Conservation (phyloP, 2,329 filamentous ascomycete species). For the Waltergamsia citrina region DNA sequence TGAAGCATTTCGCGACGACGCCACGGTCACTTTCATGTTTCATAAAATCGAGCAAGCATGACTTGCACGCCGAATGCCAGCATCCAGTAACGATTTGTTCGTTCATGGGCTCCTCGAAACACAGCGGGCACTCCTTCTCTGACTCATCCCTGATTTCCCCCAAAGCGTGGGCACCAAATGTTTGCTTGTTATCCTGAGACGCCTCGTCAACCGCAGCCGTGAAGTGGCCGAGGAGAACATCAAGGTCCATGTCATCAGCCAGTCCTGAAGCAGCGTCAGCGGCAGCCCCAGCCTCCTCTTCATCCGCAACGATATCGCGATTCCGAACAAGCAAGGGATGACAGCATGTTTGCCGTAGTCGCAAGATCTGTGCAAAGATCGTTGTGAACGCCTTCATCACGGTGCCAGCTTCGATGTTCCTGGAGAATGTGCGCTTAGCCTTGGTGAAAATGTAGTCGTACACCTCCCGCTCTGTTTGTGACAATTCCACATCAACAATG, state of each 20-base stretch:
- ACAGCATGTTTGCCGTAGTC: conserved; percentile 87
- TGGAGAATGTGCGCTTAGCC: conserved; percentile 75
- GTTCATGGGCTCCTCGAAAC: conserved; percentile 90
- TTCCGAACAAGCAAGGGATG: conserved; percentile 87
- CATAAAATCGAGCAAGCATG: conserved; percentile 84
- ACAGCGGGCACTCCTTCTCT: conserved; percentile 86
- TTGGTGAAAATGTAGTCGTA: conserved; percentile 84
- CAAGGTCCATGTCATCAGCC: conserved; percentile 92
- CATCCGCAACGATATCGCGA: conserved; percentile 73
- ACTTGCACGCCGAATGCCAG: conserved; percentile 96
- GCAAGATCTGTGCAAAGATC: conserved; percentile 92
- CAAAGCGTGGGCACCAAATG: conserved; percentile 77
- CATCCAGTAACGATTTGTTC: conserved; percentile 92
- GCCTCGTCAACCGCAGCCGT: conserved; percentile 56
- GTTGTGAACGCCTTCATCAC: conserved; percentile 93
- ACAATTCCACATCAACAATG: conserved; percentile 83
- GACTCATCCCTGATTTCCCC: conserved; percentile 87
- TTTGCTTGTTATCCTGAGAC: conserved; percentile 45
- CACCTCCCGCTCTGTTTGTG: conserved; percentile 75
- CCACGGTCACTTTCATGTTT: conserved; percentile 73
- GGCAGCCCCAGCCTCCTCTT: conserved; percentile 66
- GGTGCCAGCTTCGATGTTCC: conserved; percentile 84
- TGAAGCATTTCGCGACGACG: conserved; percentile 75
- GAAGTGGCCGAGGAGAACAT: conserved; percentile 77
- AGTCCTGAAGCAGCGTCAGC: conserved; percentile 74